Evolutionary conservation across 495 filamentous ascomycete genomes (phyloP).

Genomic region (Stereocaulon alpinum): DNA sequence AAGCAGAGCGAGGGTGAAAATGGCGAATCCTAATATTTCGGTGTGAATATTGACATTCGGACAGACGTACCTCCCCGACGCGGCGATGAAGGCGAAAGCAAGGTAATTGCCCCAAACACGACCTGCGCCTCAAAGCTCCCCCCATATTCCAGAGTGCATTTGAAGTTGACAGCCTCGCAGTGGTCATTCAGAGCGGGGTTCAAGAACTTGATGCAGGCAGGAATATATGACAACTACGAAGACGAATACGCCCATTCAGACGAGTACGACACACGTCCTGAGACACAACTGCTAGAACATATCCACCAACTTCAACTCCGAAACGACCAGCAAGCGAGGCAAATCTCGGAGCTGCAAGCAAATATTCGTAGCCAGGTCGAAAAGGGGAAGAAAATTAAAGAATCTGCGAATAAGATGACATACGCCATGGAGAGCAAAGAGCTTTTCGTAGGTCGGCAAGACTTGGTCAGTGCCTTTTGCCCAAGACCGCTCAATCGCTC

Average conservation of each 20-base stretch:
- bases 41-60: neutral
- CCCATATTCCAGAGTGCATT: neutral
- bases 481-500: neutral
- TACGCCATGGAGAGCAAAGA: slow-evolving; percentile 23
- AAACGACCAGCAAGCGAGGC: neutral
- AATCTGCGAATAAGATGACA: slow-evolving; percentile 14
- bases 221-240: neutral
- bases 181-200: neutral
- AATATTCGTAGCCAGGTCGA: slow-evolving; percentile 4
- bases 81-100: neutral
- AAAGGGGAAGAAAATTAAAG: slow-evolving; percentile 12
- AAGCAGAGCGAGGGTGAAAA: neutral
- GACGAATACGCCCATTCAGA: neutral
- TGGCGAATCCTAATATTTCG: neutral
- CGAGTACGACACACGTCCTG: neutral
- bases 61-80: neutral
- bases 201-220: neutral
- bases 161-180: neutral
- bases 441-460: slow-evolving; percentile 18
- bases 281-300: neutral
- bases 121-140: neutral
- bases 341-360: slow-evolving; percentile 3
- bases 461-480: slow-evolving; percentile 22
- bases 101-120: neutral
- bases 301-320: neutral